Evolutionary conservation across 495 filamentous ascomycete genomes (phyloP).

Genomic region (Beverwykella pulmonaria): DNA sequence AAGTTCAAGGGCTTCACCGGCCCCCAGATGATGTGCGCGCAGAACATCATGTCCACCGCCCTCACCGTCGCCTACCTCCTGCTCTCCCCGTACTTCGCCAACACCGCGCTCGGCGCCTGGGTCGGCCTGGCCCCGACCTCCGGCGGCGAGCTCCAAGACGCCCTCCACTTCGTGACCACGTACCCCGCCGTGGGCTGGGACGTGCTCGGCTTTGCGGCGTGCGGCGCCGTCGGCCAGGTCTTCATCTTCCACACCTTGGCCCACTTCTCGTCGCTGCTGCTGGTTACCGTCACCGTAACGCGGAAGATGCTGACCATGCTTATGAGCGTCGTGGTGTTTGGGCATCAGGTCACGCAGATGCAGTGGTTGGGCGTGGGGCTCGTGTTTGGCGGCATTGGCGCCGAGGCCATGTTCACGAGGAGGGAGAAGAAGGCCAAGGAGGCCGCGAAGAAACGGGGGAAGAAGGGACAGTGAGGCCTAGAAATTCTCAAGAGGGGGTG

Average conservation of each 20-base stretch:
- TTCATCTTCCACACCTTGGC: slow-evolving; percentile 98
- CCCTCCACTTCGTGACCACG: slow-evolving; percentile 74
- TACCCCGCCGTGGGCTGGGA: slow-evolving; percentile 81
- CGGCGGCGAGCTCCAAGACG: slow-evolving; percentile 71
- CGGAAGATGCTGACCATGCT: slow-evolving; percentile 99
- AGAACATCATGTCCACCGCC: slow-evolving; percentile 78
- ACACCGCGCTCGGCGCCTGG: slow-evolving; percentile 65
- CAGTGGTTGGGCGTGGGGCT: slow-evolving; percentile 91
- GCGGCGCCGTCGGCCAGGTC: slow-evolving; percentile 89
- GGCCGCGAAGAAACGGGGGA: slow-evolving; percentile 47
- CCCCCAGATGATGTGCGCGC: slow-evolving; percentile 99
- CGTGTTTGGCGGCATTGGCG: slow-evolving; percentile 93
- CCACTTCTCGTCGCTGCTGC: slow-evolving; percentile 84
- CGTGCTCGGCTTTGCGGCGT: slow-evolving; percentile 87
- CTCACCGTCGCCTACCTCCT: slow-evolving; percentile 76
- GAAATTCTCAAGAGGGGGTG: background rate
- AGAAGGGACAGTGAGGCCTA: slow-evolving; percentile 21
- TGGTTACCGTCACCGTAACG: slow-evolving; percentile 96
- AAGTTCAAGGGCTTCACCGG: slow-evolving; percentile 77
- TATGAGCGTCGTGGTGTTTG: slow-evolving; percentile 90
- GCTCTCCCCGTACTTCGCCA: slow-evolving; percentile 73
- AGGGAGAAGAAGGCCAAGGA: slow-evolving; percentile 75
- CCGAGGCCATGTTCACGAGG: slow-evolving; percentile 80
- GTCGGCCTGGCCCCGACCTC: slow-evolving; percentile 65
- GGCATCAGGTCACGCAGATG: slow-evolving; percentile 78